phyloP scores from a whole-genome alignment of 257 asterid genomes.

The Eustoma russellianum region DNA sequence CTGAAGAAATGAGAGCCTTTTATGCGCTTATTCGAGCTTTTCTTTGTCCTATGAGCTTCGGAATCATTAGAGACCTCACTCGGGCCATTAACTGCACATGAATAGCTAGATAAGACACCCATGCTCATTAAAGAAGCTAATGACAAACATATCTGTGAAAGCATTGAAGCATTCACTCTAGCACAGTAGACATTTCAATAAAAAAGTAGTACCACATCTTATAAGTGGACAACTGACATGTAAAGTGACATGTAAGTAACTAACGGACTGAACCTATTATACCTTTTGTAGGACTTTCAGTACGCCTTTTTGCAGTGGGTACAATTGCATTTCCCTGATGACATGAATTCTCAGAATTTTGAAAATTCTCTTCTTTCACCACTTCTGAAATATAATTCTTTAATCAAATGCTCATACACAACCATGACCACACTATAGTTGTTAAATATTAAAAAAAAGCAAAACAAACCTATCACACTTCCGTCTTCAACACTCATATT shows the following conservation, averaged over 20 bases:
- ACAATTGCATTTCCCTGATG: slow-evolving; percentile 23
- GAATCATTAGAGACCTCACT: slow-evolving; percentile 15
- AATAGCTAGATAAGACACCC: slow-evolving; percentile 14
- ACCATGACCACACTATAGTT: slow-evolving; percentile 6
- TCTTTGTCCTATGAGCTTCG: slow-evolving; percentile 40
- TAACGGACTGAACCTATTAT: slow-evolving; percentile 1
- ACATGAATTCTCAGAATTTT: slow-evolving; percentile 17
- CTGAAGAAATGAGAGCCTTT: slow-evolving; percentile 34
- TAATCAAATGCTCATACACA: neutral
- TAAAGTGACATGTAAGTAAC: too few relatives aligned
- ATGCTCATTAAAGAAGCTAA: slow-evolving; percentile 1
- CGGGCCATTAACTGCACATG: slow-evolving; percentile 37
- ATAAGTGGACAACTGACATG: too few relatives aligned
- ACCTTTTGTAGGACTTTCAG: slow-evolving; percentile 53
- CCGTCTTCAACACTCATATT: slow-evolving; percentile 24
- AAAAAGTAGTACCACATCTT: neutral
- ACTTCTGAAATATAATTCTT: slow-evolving; percentile 32
- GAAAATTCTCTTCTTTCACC: slow-evolving; percentile 25
- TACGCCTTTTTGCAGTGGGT: slow-evolving; percentile 44
- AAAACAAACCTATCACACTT: slow-evolving; percentile 25
- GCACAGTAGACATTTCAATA: neutral
- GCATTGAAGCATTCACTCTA: neutral
- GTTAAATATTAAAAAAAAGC: neutral
- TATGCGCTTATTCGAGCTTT: slow-evolving; percentile 39
- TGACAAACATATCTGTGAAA: neutral